These are phyloP conservation scores for Pseudodiploospora longispora DNA, from an alignment of 2,329 filamentous ascomycete species.

Conservation along the genomic window DNA sequence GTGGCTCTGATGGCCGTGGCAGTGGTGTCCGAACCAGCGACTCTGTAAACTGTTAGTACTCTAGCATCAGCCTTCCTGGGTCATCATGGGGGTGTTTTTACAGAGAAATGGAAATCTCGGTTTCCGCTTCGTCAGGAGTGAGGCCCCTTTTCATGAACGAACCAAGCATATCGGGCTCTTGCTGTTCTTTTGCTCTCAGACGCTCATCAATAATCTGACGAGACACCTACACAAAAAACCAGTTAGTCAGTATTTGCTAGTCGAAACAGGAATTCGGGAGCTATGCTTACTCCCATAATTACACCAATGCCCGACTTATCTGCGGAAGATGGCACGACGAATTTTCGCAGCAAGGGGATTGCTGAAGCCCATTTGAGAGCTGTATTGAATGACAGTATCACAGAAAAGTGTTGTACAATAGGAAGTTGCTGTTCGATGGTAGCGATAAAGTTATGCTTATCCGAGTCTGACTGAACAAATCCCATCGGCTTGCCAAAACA, in stretches of 20 bases:
- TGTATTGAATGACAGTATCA: not conserved
- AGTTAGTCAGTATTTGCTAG: too few species aligned
- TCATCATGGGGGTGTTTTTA: not conserved
- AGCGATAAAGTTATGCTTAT: not conserved
- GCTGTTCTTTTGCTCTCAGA: too few species aligned
- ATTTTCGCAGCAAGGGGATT: too few species aligned
- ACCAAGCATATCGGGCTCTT: constrained; percentile 12
- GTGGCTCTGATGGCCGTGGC: not conserved
- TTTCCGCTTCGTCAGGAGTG: constrained; percentile 18
- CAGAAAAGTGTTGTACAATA: not conserved
- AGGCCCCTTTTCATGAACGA: constrained; percentile 25
- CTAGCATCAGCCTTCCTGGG: not conserved
- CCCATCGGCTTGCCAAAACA: not conserved
- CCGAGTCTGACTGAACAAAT: not conserved
- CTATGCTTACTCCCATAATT: too few species aligned
- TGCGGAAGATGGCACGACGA: too few species aligned
- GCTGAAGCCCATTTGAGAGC: not conserved
- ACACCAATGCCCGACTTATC: too few species aligned
- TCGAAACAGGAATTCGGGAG: too few species aligned
- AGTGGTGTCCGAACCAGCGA: not conserved
- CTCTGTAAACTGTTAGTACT: not conserved
- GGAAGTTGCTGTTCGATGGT: not conserved
- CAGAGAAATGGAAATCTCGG: constrained; percentile 18
- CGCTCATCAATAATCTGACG: too few species aligned
- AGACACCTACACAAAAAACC: too few species aligned